These are phyloP conservation scores for Fusarium sp. DNA, from an alignment of 2,329 filamentous ascomycete genomes.

Conservation along the genomic window DNA sequence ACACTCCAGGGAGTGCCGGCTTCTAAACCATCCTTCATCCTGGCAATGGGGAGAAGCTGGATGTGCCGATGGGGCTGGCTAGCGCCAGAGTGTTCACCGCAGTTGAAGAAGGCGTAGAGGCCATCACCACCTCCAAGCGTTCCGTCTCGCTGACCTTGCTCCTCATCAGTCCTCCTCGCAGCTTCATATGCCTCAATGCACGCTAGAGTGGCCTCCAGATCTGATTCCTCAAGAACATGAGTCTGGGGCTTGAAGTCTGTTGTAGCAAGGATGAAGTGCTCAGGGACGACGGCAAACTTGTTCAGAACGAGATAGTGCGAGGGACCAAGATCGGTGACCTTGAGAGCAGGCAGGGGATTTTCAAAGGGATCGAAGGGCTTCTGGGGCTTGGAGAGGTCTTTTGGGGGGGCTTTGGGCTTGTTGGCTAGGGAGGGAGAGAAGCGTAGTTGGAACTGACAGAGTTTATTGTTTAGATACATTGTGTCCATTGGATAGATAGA, in stretches of 20 bases:
- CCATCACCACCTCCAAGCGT: conserved; percentile 44
- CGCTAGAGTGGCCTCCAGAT: conserved; percentile 69
- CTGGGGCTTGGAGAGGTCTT: conserved; percentile 45
- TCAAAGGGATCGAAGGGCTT: conserved; percentile 72
- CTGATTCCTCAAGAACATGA: conserved; percentile 67
- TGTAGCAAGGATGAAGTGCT: conserved; percentile 79
- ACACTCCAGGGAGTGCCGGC: conserved; percentile 57
- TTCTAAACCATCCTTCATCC: conserved; percentile 67
- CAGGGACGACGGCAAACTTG: conserved; percentile 77
- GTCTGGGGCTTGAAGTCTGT: conserved; percentile 72
- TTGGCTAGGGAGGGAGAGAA: conserved; percentile 75
- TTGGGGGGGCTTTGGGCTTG: conserved; percentile 66
- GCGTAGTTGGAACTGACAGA: conserved; percentile 73
- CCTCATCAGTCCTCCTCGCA: conserved; percentile 5
- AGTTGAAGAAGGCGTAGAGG: conserved; percentile 77
- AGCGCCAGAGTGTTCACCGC: conserved; percentile 73
- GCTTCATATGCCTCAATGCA: conserved; percentile 68
- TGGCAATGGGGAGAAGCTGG: conserved; percentile 73
- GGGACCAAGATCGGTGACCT: conserved; percentile 62
- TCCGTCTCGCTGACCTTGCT: conserved; percentile 7
- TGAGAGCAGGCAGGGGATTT: conserved; percentile 64
- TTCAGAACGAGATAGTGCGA: conserved; percentile 75
- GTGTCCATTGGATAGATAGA: background rate
- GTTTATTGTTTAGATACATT: too few relatives aligned
- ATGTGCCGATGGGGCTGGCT: conserved; percentile 78